A percentile compares a stretch with the other conserved stretches of the same genome.
Evolutionary conservation across 306 rosid species (phyloP).

Genomic region (Bauhinia variegata): DNA sequence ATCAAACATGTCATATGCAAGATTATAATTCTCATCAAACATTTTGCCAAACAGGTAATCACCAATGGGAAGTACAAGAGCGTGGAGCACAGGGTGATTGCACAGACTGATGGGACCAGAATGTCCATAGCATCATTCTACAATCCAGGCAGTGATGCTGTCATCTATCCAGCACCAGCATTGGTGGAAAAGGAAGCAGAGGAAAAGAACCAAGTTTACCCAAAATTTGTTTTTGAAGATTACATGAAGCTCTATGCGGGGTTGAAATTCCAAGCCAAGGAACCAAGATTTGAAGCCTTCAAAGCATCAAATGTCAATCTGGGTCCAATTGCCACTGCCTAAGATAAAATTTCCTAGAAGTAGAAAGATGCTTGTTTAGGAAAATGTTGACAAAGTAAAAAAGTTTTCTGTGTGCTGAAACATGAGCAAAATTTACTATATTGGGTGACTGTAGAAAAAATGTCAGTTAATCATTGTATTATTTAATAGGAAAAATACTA

Average conservation of each 20-base stretch:
- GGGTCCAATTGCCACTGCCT: constrained; percentile 75
- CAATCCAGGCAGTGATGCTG: constrained; percentile 85
- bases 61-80: constrained; percentile 93
- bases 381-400: too few species aligned
- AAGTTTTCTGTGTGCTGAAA: background rate
- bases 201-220: too few species aligned
- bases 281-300: constrained; percentile 84
- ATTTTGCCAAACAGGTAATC: constrained; percentile 52
- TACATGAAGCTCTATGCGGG: too few species aligned
- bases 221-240: too few species aligned
- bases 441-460: constrained; percentile 17
- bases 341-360: background rate
- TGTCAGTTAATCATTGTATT: constrained; percentile 11
- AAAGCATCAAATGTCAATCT: constrained; percentile 48
- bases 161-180: constrained; percentile 75
- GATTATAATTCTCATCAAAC: constrained; percentile 7
- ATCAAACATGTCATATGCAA: constrained; percentile 15
- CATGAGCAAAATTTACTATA: background rate
- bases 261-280: too few species aligned
- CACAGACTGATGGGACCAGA: constrained; percentile 74
- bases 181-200: too few species aligned
- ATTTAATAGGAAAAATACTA: background rate
- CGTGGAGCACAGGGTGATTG: constrained; percentile 82
- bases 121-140: constrained; percentile 96
- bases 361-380: background rate